Conservation (phyloP, 106 monocot species). For the Dendrobium nobile region DNA sequence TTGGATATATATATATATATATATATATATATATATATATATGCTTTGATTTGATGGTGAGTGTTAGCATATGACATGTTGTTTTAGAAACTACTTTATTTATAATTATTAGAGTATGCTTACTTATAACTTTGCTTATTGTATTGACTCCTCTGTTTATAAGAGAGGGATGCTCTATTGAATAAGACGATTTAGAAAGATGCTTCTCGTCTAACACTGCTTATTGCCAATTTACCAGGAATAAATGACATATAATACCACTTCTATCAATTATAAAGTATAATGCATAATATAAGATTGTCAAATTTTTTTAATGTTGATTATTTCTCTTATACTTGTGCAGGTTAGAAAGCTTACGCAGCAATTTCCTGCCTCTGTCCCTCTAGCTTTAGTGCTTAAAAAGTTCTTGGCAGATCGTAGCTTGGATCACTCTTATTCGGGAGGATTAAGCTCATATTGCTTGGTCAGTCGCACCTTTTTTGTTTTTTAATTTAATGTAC, state of each 20-base stretch:
- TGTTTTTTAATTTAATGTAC: not conserved
- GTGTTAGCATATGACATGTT: no score
- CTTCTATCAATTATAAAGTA: not conserved
- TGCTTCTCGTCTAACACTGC: not conserved
- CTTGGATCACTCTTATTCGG: slow-evolving; percentile 91
- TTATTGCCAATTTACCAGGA: not conserved
- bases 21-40: no score
- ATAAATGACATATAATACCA: not conserved
- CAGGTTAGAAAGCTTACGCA: slow-evolving; percentile 90
- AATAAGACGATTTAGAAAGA: no score
- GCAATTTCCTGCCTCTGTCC: slow-evolving; percentile 89
- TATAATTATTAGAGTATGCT: no score
- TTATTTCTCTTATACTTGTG: slow-evolving; percentile 1
- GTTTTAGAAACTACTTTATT: no score
- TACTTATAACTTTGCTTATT: no score
- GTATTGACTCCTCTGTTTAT: no score
- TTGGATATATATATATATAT: no score
- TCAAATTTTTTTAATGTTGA: not conserved
- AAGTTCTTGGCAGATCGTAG: slow-evolving; percentile 94
- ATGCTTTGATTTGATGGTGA: no score
- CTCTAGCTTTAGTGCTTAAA: slow-evolving; percentile 87
- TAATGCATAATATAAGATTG: not conserved
- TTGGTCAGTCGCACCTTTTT: slow-evolving; percentile 49
- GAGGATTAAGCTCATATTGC: slow-evolving; percentile 96
- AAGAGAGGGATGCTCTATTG: no score